Percentiles rank a stretch among this genome's conserved stretches.
phyloP scores from a whole-genome alignment of 2,329 filamentous ascomycete species.

The Fusarium sp. region DNA sequence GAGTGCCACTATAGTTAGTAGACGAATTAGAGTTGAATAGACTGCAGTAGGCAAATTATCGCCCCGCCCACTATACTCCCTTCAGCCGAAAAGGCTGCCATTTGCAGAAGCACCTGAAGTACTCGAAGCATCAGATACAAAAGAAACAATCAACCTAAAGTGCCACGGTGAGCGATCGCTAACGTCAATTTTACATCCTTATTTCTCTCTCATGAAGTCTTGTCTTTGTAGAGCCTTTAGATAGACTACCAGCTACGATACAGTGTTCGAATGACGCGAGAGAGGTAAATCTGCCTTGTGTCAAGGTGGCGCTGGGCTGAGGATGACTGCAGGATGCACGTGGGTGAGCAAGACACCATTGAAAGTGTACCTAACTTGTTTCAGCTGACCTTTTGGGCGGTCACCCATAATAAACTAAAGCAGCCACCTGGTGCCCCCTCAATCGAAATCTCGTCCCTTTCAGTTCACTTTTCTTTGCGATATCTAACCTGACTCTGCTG shows the following conservation, averaged over 20 bases:
- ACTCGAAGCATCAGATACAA: neutral
- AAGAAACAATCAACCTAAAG: neutral
- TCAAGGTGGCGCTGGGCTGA: neutral
- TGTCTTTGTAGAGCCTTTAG: rapidly evolving
- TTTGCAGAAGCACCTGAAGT: neutral
- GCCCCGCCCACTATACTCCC: neutral
- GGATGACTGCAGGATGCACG: neutral
- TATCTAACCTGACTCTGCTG: rapidly evolving
- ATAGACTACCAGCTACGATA: too few relatives aligned
- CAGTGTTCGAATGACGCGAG: neutral
- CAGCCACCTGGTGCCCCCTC: neutral
- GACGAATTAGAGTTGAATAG: neutral
- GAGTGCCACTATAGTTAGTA: too few relatives aligned
- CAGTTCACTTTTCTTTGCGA: neutral
- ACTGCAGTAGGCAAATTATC: neutral
- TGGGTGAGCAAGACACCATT: neutral
- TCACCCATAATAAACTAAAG: neutral
- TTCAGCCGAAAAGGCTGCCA: neutral
- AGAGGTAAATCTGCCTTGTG: neutral
- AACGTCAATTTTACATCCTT: rapidly evolving
- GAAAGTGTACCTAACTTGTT: neutral
- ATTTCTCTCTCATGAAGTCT: rapidly evolving
- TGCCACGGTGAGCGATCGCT: rapidly evolving
- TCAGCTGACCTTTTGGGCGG: neutral
- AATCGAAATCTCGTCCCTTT: neutral